phyloP scores from a whole-genome alignment of 306 rosid genomes.

The Trifolium subterraneum region DNA sequence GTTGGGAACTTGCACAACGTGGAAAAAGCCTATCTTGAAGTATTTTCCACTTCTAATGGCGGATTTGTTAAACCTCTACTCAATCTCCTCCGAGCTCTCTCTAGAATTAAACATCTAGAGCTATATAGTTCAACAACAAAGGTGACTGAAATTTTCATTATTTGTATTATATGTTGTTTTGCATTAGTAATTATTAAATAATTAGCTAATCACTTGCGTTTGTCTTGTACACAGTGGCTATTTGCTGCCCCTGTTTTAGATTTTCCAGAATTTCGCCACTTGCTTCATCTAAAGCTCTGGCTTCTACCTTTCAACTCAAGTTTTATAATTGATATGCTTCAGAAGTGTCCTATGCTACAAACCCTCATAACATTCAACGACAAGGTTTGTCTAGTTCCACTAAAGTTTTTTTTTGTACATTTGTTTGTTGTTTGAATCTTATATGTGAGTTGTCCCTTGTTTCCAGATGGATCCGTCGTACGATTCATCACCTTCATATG shows the following conservation, averaged over 20 bases:
- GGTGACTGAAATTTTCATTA: neutral
- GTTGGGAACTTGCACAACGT: neutral
- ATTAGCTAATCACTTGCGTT: neutral
- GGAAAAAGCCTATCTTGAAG: neutral
- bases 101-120: neutral
- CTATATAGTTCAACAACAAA: neutral
- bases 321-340: neutral
- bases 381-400: neutral
- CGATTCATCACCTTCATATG: neutral
- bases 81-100: neutral
- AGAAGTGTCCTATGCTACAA: slow-evolving; percentile 16
- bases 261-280: neutral
- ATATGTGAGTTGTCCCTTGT: neutral
- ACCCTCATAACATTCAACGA: neutral
- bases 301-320: neutral
- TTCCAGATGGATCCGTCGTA: neutral
- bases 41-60: neutral
- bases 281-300: neutral
- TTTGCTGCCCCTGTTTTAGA: neutral
- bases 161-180: neutral
- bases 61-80: neutral
- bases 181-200: neutral
- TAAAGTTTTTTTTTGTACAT: neutral
- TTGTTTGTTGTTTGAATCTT: neutral
- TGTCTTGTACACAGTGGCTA: neutral